These are phyloP conservation scores for Ceratonia siliqua DNA, from an alignment of 306 rosid genomes.

Conservation along the genomic window DNA sequence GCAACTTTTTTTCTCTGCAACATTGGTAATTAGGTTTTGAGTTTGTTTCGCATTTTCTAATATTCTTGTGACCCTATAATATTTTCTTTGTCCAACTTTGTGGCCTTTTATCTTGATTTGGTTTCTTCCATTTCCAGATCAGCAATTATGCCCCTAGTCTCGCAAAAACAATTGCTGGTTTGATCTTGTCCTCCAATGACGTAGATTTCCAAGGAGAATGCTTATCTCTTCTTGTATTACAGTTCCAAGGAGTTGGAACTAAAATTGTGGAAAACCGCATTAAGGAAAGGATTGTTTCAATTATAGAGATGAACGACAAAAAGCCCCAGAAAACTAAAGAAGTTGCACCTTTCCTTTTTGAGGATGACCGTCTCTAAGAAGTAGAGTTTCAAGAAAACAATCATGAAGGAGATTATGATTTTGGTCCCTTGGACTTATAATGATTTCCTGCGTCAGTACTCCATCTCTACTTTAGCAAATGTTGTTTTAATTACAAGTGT, in stretches of 20 bases:
- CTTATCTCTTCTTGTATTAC: constrained; percentile 77
- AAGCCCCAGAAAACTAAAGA: constrained; percentile 59
- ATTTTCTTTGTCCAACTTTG: constrained; percentile 1
- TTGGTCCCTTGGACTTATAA: constrained; percentile 48
- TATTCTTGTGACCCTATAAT: not conserved
- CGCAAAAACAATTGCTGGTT: constrained; percentile 80
- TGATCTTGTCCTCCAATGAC: constrained; percentile 73
- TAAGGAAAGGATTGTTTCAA: constrained; percentile 63
- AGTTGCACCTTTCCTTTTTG: constrained; percentile 60
- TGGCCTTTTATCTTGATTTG: not conserved
- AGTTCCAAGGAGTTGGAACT: constrained; percentile 52
- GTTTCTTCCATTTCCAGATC: constrained; percentile 55
- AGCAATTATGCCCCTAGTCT: constrained; percentile 78
- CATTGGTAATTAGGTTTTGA: not conserved
- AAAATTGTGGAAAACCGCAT: constrained; percentile 60
- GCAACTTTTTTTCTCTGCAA: not conserved
- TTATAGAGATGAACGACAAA: constrained; percentile 67
- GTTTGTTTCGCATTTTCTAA: constrained; percentile 19
- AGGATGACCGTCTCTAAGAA: constrained; percentile 45
- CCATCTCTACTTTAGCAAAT: no score
- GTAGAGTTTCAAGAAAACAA: constrained; percentile 47
- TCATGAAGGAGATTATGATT: constrained; percentile 35
- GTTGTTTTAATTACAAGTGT: no score
- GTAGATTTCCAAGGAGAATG: constrained; percentile 72
- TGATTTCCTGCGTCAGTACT: constrained; percentile 3